phyloP scores from a whole-genome alignment of 345 rosid species.

The Kernera saxatilis region DNA sequence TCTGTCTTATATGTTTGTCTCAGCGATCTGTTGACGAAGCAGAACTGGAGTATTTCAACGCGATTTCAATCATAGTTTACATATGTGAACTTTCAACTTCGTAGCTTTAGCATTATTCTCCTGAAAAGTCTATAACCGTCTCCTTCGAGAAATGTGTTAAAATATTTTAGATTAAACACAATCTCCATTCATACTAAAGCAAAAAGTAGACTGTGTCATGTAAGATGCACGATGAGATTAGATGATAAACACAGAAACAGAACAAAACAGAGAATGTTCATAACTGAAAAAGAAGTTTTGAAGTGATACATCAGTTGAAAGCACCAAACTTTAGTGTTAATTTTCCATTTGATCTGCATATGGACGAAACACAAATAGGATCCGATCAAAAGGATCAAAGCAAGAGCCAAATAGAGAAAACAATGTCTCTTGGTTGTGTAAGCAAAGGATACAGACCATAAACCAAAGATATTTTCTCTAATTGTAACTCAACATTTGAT shows the following conservation, averaged over 20 bases:
- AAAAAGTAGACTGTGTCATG: no score
- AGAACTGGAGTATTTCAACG: no score
- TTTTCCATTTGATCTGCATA: slow-evolving; percentile 43
- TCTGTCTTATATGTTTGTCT: no score
- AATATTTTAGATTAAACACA: no score
- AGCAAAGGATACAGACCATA: slow-evolving; percentile 38
- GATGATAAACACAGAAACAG: background rate
- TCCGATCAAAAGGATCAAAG: slow-evolving; percentile 36
- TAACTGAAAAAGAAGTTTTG: background rate
- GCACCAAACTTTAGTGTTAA: slow-evolving; percentile 46
- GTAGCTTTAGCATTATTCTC: no score
- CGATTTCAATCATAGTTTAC: no score
- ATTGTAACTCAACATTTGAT: background rate
- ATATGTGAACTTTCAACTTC: no score
- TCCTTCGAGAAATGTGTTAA: no score
- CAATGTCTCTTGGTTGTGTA: slow-evolving; percentile 39
- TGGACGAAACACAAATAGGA: slow-evolving; percentile 51
- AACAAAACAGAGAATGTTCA: background rate
- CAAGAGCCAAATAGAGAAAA: slow-evolving; percentile 48
- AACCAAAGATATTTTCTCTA: background rate
- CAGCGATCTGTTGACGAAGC: no score
- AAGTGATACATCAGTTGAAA: background rate
- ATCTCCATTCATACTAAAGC: no score
- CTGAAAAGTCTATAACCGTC: no score
- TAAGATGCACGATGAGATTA: background rate